Percentiles rank a stretch among this genome's conserved stretches.
These are phyloP conservation scores for Castanospermum australe DNA, from an alignment of 306 rosid genomes.

Conservation along the genomic window DNA sequence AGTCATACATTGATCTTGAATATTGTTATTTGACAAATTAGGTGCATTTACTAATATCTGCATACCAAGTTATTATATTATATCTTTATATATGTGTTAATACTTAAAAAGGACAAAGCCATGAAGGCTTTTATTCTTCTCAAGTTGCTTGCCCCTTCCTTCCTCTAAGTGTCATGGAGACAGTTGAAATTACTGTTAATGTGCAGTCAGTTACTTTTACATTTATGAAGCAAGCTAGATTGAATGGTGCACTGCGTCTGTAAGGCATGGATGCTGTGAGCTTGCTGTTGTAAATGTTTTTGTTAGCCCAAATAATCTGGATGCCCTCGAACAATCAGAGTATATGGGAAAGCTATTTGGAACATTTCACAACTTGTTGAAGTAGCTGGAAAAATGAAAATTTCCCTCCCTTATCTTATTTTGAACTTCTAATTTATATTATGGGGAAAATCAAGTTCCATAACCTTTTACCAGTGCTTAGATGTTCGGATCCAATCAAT, in stretches of 20 bases:
- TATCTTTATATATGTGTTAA: background rate
- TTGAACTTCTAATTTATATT: background rate
- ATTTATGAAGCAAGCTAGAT: constrained; percentile 15
- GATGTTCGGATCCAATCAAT: constrained; percentile 8
- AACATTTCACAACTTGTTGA: background rate
- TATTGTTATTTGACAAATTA: constrained; percentile 18
- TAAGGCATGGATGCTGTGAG: background rate
- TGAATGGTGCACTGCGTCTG: background rate
- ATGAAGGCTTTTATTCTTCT: background rate
- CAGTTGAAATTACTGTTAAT: constrained; percentile 9
- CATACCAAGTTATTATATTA: background rate
- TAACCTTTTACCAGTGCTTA: constrained; percentile 7
- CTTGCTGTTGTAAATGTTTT: background rate
- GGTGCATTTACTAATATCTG: constrained; percentile 11
- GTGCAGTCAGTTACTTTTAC: background rate
- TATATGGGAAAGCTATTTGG: background rate
- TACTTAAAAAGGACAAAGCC: background rate
- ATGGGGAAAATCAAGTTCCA: background rate
- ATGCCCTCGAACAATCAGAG: background rate
- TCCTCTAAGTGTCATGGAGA: background rate
- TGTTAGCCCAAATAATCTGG: constrained; percentile 1
- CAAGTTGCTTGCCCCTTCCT: background rate
- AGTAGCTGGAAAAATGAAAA: background rate
- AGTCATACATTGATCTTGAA: constrained; percentile 17
- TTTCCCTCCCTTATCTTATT: background rate